Evolutionary conservation across 176 grass and related monocot genomes (phyloP).

Genomic region (Microstegium vimineum): DNA sequence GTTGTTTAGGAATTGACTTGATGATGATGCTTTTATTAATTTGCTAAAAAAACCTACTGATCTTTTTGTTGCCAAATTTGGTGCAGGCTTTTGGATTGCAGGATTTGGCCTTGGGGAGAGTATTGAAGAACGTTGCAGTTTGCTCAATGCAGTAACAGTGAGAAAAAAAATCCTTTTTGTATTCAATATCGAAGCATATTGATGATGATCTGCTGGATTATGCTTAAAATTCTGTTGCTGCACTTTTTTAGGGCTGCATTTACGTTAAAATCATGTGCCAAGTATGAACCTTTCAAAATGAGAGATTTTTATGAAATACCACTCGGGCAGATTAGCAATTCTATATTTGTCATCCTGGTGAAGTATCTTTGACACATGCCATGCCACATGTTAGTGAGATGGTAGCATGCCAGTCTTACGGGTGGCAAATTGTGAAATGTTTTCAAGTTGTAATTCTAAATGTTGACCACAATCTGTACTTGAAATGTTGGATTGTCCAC

Average conservation of each 20-base stretch:
- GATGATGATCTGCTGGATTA: background rate
- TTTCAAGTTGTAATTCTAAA: background rate
- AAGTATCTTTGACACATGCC: background rate
- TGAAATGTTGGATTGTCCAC: slow-evolving; percentile 13
- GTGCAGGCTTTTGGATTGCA: slow-evolving; percentile 86
- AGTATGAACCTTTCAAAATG: background rate
- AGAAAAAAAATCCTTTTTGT: slow-evolving; percentile 27
- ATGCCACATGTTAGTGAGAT: background rate
- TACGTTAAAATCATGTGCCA: background rate
- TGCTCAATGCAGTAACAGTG: slow-evolving; percentile 80
- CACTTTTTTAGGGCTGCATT: background rate
- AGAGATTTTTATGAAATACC: background rate
- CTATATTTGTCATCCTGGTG: background rate
- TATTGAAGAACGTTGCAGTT: slow-evolving; percentile 67
- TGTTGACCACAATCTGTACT: background rate
- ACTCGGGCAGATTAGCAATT: background rate
- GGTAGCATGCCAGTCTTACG: background rate
- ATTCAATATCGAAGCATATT: background rate
- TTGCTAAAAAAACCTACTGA: background rate
- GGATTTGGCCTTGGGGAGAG: slow-evolving; percentile 91
- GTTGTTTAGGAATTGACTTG: background rate
- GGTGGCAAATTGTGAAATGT: background rate
- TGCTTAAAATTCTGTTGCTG: background rate
- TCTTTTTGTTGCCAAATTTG: slow-evolving; percentile 5
- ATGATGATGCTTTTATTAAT: background rate